Evolutionary conservation across 768 basidiomycete species (phyloP).

Genomic region (Suillus placidus): DNA sequence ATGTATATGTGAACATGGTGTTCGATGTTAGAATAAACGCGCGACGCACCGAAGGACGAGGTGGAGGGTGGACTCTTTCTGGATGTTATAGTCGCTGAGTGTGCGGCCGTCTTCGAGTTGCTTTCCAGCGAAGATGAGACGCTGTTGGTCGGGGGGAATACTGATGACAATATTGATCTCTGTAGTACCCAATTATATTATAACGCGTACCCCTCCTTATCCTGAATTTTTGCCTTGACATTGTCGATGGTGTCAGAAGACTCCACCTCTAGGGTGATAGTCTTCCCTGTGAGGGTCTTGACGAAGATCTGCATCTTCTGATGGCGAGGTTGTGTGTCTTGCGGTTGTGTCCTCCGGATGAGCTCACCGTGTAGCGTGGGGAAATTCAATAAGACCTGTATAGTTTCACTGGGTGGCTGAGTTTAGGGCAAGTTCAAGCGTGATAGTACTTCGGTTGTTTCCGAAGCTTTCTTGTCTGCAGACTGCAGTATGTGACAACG

Average conservation of each 20-base stretch:
- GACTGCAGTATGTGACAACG: neutral
- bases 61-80: conserved; percentile 98
- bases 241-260: conserved; percentile 97
- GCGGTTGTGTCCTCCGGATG: conserved; percentile 4
- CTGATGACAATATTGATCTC: conserved; percentile 37
- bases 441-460: conserved; percentile 11
- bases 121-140: conserved; percentile 97
- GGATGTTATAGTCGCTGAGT: conserved; percentile 95
- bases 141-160: conserved; percentile 94
- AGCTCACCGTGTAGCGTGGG: conserved; percentile 21
- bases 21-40: neutral
- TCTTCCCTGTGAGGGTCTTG: conserved; percentile 94
- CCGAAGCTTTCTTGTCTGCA: neutral
- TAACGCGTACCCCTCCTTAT: conserved; percentile 68
- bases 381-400: conserved; percentile 30
- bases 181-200: conserved; percentile 53
- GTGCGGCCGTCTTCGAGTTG: conserved; percentile 98
- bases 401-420: conserved; percentile 33
- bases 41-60: conserved; percentile 84
- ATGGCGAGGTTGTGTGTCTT: conserved; percentile 2
- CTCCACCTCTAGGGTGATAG: conserved; percentile 98
- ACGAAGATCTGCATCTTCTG: conserved; percentile 72
- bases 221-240: conserved; percentile 83
- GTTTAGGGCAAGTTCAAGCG: conserved; percentile 28
- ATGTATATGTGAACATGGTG: neutral